These are phyloP conservation scores for Clarireedia sp. DNA, from an alignment of 2,329 filamentous ascomycete genomes.

Conservation along the genomic window DNA sequence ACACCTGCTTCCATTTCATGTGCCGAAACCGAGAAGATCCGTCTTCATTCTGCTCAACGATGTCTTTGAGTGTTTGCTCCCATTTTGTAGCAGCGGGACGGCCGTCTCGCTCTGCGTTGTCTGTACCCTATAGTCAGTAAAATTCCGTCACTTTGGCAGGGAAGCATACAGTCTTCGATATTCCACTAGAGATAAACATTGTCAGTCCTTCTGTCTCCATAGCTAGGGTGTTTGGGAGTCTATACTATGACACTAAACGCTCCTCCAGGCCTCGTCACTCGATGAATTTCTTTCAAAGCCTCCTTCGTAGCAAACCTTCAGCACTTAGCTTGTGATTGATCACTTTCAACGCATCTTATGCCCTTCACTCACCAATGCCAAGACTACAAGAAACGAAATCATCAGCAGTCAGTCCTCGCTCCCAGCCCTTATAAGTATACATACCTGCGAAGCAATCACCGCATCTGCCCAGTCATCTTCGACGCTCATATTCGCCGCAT, in stretches of 20 bases:
- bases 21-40: conserved; percentile 58
- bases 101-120: conserved; percentile 49
- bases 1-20: conserved; percentile 54
- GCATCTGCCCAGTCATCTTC: conserved; percentile 54
- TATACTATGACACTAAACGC: conserved; percentile 50
- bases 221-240: not conserved
- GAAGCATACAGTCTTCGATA: conserved; percentile 55
- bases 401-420: conserved; percentile 6
- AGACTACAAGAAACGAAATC: conserved; percentile 30
- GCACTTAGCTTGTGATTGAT: not conserved
- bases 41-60: conserved; percentile 49
- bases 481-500: conserved; percentile 48
- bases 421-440: not conserved
- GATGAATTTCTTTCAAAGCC: conserved; percentile 57
- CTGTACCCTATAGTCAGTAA: conserved; percentile 31
- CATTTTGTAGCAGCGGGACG: conserved; percentile 51
- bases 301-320: conserved; percentile 56
- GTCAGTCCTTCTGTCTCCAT: not conserved
- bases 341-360: not conserved
- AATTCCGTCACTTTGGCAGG: not conserved
- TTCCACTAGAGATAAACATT: conserved; percentile 45
- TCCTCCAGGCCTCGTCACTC: conserved; percentile 52
- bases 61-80: conserved; percentile 54
- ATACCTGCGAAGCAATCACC: conserved; percentile 60
- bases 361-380: conserved; percentile 36